A percentile compares a stretch with the other conserved stretches of the same genome.
These are phyloP conservation scores for Berberis thunbergii DNA, from an alignment of 164 flowering plant genomes.

Conservation along the genomic window DNA sequence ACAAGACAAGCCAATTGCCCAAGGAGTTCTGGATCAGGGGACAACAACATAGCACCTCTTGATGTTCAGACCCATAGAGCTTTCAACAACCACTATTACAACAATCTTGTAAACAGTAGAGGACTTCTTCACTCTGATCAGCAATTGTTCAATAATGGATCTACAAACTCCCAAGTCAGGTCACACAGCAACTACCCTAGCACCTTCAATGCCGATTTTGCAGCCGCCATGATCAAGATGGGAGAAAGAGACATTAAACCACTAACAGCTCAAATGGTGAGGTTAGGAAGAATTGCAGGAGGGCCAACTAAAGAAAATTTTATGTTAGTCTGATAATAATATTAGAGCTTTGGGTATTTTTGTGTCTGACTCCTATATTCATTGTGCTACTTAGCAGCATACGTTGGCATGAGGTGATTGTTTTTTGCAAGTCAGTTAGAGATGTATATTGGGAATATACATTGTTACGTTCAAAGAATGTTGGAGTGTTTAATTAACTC, in stretches of 20 bases:
- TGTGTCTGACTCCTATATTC: neutral
- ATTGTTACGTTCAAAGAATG: too few species aligned
- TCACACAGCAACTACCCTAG: slow-evolving; percentile 8
- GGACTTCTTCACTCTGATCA: slow-evolving; percentile 21
- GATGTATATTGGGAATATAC: too few species aligned
- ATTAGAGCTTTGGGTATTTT: too few species aligned
- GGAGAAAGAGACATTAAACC: slow-evolving; percentile 20
- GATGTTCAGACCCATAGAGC: slow-evolving; percentile 12
- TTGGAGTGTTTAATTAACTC: too few species aligned
- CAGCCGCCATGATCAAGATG: slow-evolving; percentile 17
- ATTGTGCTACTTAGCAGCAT: too few species aligned
- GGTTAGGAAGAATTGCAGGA: slow-evolving; percentile 14
- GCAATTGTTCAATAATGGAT: slow-evolving; percentile 12
- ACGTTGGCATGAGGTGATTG: too few species aligned
- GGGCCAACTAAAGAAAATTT: slow-evolving; percentile 4
- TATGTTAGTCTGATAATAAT: too few species aligned
- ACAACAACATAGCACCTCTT: slow-evolving; percentile 15
- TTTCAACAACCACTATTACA: slow-evolving; percentile 14
- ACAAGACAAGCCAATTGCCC: slow-evolving; percentile 10
- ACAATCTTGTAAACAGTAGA: slow-evolving; percentile 8
- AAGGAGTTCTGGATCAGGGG: slow-evolving; percentile 12
- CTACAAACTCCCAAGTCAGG: slow-evolving; percentile 14
- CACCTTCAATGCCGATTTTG: slow-evolving; percentile 14
- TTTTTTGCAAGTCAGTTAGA: too few species aligned
- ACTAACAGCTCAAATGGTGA: slow-evolving; percentile 17